phyloP scores from a whole-genome alignment of 805 yeast species.

The Lachancea meyersii region DNA sequence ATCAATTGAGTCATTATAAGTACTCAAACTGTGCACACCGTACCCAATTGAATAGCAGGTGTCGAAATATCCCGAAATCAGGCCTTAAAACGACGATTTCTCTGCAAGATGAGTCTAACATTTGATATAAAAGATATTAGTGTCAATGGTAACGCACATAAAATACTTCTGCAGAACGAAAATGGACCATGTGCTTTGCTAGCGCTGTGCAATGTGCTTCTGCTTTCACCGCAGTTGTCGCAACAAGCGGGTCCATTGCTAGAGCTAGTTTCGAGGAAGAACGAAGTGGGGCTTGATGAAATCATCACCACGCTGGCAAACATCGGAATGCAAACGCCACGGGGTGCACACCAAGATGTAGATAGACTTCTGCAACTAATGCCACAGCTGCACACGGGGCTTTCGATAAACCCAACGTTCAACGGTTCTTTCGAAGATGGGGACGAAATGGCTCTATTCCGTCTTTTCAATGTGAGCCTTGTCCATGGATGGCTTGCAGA shows the following conservation, averaged over 20 bases:
- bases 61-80: neutral
- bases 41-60: no score
- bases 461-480: slow-evolving; percentile 50
- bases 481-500: slow-evolving; percentile 84
- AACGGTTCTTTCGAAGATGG: slow-evolving; percentile 53
- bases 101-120: slow-evolving; percentile 2
- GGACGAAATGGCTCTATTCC: slow-evolving; percentile 50
- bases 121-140: slow-evolving; percentile 22
- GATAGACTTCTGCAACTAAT: slow-evolving; percentile 45
- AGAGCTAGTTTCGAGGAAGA: slow-evolving; percentile 29
- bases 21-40: no score
- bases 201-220: slow-evolving; percentile 65
- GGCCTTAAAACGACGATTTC: neutral
- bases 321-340: slow-evolving; percentile 33
- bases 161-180: slow-evolving; percentile 64
- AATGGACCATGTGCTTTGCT: slow-evolving; percentile 89
- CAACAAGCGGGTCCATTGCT: slow-evolving; percentile 27
- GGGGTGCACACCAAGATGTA: slow-evolving; percentile 30
- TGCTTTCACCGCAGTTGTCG: slow-evolving; percentile 40
- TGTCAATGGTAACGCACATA: slow-evolving; percentile 35
- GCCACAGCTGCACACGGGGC: slow-evolving; percentile 63
- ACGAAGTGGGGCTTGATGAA: slow-evolving; percentile 34
- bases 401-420: slow-evolving; percentile 66
- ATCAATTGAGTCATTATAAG: no score
- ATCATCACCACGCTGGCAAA: slow-evolving; percentile 49